phyloP scores from a whole-genome alignment of 2,329 filamentous ascomycete genomes.

The Sporothrix euskadiensis region DNA sequence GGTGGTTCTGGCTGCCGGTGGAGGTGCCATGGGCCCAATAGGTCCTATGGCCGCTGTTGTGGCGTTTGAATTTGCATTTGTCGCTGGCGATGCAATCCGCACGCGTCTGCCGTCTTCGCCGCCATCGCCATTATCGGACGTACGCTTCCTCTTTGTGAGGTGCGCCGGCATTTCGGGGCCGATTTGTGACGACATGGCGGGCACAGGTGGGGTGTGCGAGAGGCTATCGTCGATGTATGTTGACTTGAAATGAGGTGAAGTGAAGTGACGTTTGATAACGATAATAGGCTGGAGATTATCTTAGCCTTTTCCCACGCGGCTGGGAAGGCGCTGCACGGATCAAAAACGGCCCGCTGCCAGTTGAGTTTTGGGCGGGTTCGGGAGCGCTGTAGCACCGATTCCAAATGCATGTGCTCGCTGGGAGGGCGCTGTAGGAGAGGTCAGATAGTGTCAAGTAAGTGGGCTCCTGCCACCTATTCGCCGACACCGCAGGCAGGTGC shows the following conservation, averaged over 20 bases:
- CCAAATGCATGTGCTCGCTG: background rate
- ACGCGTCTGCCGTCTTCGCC: constrained; percentile 31
- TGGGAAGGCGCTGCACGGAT: constrained; percentile 19
- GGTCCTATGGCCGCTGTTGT: background rate
- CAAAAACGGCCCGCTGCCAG: constrained; percentile 27
- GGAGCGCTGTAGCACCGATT: background rate
- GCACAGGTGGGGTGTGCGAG: constrained; percentile 7
- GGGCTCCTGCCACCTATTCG: background rate
- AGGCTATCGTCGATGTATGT: background rate
- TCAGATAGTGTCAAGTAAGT: background rate
- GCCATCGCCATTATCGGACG: constrained; percentile 48
- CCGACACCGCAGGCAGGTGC: background rate
- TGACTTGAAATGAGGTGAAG: background rate
- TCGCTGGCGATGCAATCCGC: constrained; percentile 20
- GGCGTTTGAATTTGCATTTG: background rate
- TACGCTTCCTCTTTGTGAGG: constrained; percentile 63
- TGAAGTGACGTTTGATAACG: background rate
- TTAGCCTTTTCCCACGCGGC: constrained; percentile 7
- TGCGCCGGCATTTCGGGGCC: constrained; percentile 71
- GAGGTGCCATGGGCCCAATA: constrained; percentile 42
- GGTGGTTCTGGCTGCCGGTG: constrained; percentile 19
- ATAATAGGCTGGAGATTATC: background rate
- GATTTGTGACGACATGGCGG: constrained; percentile 62
- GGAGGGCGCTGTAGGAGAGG: background rate
- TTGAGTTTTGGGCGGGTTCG: background rate